Base-by-base conservation (phyloP, 2,329 filamentous ascomycete genomes). In the Annulohypoxylon truncatum region DNA sequence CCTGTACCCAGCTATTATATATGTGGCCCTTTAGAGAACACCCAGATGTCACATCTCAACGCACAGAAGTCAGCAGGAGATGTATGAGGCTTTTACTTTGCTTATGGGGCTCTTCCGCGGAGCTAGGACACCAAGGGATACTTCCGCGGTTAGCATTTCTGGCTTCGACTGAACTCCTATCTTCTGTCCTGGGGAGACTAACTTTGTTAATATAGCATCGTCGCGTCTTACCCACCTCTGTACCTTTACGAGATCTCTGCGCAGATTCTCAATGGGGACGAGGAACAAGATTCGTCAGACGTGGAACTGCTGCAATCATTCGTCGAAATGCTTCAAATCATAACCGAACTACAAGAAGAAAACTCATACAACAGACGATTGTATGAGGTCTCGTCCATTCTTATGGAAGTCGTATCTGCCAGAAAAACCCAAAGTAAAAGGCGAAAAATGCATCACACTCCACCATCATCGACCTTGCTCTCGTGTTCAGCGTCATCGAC, bases 131-230 rank as follows among this genome's bases (percentile, higher is more conserved):
- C 4, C 44, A 48, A n/a, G 57, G 56, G 15, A 42, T 61, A 22
- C 56, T 65, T 47, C 44, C 62, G 33, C 62, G 57, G 62, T 64
- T 24, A 55, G 61, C 22, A 60, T 51, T 60, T n/a, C 29, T 18
- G 5, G 10, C 9, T 51, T 9, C 22, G 5, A 50, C 24, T 29
- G 13, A 15, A 20, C 35, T 5, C n/a, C 24, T 54, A 29, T 24
- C 46, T 29, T 40, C 24, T 20, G 9, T 3, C 13, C 3, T 6
- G 5, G n/a, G n/a, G n/a, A 40, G 24, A 7, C 50, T 64, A 22
- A 60, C 38, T 22, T 15, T 18, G 10, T 28, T n/a, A 15, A 33
- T 2, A 13, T 44, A 65, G 62, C 28, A 57, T 53, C 3, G n/a
- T 65, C 29, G 56, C 62, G 9, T 65, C 56, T 24, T 18, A 65